Evolutionary conservation across 2,329 filamentous ascomycete species (phyloP).

Genomic region (Thermothelomyces thermophilus): DNA sequence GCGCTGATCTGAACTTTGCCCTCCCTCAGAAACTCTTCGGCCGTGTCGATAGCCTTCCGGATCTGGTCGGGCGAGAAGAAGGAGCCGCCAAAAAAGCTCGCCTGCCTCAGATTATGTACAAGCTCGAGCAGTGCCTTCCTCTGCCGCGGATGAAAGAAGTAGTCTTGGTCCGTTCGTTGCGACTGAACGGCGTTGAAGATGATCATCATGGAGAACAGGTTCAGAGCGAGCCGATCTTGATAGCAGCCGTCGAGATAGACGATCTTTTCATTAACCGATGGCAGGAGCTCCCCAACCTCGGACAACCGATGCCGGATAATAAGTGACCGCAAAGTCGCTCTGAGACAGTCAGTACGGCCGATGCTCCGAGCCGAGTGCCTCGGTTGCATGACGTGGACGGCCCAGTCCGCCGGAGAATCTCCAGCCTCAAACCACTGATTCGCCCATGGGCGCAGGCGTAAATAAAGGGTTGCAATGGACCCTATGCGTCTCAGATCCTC

Average conservation of each 20-base stretch:
- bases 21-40: slow-evolving; percentile 60
- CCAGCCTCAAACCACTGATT: slow-evolving; percentile 50
- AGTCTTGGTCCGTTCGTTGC: slow-evolving; percentile 74
- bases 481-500: slow-evolving; percentile 62
- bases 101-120: slow-evolving; percentile 72
- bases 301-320: slow-evolving; percentile 73
- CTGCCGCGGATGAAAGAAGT: slow-evolving; percentile 78
- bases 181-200: slow-evolving; percentile 84
- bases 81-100: slow-evolving; percentile 77
- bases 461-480: slow-evolving; percentile 60
- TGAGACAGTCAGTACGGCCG: slow-evolving; percentile 57
- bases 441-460: slow-evolving; percentile 73
- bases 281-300: slow-evolving; percentile 64
- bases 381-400: slow-evolving; percentile 60
- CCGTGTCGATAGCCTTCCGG: slow-evolving; percentile 55
- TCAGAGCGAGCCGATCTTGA: slow-evolving; percentile 76
- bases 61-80: slow-evolving; percentile 65
- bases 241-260: slow-evolving; percentile 73
- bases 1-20: slow-evolving; percentile 50
- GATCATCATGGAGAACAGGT: slow-evolving; percentile 78
- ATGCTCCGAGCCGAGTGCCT: slow-evolving; percentile 44
- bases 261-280: slow-evolving; percentile 63
- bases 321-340: slow-evolving; percentile 64
- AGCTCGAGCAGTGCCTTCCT: slow-evolving; percentile 59
- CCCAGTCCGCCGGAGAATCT: slow-evolving; percentile 60